Evolutionary conservation across 2,329 filamentous ascomycete genomes (phyloP).

Genomic region (Beauveria australis): DNA sequence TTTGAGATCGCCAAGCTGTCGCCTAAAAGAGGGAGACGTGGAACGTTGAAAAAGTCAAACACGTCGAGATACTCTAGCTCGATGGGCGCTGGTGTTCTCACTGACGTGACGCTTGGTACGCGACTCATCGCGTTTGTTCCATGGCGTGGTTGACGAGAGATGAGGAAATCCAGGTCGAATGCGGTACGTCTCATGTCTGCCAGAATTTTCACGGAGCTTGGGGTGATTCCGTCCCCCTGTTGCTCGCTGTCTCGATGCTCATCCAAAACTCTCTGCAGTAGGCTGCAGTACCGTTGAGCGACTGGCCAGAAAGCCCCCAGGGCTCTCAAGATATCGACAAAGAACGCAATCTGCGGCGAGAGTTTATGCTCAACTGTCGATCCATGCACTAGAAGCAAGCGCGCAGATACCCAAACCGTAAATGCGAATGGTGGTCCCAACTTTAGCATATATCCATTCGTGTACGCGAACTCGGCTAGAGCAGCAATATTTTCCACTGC

Average conservation of each 20-base stretch:
- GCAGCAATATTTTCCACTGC: constrained; percentile 78
- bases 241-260: constrained; percentile 75
- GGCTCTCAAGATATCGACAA: constrained; percentile 72
- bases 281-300: constrained; percentile 68
- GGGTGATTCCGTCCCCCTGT: constrained; percentile 66
- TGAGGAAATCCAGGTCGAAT: constrained; percentile 83
- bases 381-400: constrained; percentile 79
- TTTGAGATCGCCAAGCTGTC: constrained; percentile 15
- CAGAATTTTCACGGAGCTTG: constrained; percentile 76
- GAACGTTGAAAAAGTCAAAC: constrained; percentile 92
- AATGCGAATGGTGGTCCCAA: constrained; percentile 89
- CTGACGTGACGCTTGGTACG: constrained; percentile 47
- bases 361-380: constrained; percentile 82
- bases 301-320: constrained; percentile 84
- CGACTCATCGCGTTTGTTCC: constrained; percentile 32
- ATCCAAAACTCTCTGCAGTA: constrained; percentile 75
- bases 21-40: constrained; percentile 49
- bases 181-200: constrained; percentile 88
- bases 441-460: constrained; percentile 65
- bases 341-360: constrained; percentile 69
- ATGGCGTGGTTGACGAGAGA: constrained; percentile 66
- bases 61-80: constrained; percentile 88
- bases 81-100: constrained; percentile 64
- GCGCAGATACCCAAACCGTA: constrained; percentile 83
- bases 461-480: constrained; percentile 69